phyloP scores from a whole-genome alignment of 306 rosid species.

The Cicer bijugum region DNA sequence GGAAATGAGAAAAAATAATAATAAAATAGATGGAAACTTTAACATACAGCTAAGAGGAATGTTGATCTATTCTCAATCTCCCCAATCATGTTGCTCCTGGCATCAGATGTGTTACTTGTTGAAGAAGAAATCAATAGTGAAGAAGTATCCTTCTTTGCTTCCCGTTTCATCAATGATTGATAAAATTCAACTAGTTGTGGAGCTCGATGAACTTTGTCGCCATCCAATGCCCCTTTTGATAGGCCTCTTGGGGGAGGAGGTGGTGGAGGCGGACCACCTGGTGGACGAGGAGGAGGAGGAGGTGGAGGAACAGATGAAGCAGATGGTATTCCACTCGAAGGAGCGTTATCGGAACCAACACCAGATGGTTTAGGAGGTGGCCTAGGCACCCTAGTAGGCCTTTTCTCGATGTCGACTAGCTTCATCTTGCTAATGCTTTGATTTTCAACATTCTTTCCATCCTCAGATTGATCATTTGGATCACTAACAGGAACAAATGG shows the following conservation, averaged over 20 bases:
- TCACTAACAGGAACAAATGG: conserved; percentile 50
- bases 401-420: conserved; percentile 83
- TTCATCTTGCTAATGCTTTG: conserved; percentile 80
- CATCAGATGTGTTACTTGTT: conserved; percentile 74
- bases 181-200: conserved; percentile 91
- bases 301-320: conserved; percentile 62
- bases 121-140: conserved; percentile 71
- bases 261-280: conserved; percentile 85
- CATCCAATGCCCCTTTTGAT: conserved; percentile 64
- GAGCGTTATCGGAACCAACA: conserved; percentile 49
- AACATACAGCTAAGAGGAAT: conserved; percentile 89
- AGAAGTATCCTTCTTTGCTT: conserved; percentile 88
- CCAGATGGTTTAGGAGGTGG: conserved; percentile 84
- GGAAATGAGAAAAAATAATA: conserved; percentile 14
- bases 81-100: conserved; percentile 93
- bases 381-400: conserved; percentile 82
- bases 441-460: conserved; percentile 58
- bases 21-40: conserved; percentile 34
- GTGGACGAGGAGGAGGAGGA: conserved; percentile 66
- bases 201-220: conserved; percentile 87
- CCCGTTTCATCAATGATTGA: conserved; percentile 94
- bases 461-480: conserved; percentile 63
- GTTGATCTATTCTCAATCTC: conserved; percentile 92
- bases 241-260: conserved; percentile 94
- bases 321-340: conserved; percentile 61